Conservation (phyloP, 192 early-diverging fungal genomes). For the Backusella sp. region DNA sequence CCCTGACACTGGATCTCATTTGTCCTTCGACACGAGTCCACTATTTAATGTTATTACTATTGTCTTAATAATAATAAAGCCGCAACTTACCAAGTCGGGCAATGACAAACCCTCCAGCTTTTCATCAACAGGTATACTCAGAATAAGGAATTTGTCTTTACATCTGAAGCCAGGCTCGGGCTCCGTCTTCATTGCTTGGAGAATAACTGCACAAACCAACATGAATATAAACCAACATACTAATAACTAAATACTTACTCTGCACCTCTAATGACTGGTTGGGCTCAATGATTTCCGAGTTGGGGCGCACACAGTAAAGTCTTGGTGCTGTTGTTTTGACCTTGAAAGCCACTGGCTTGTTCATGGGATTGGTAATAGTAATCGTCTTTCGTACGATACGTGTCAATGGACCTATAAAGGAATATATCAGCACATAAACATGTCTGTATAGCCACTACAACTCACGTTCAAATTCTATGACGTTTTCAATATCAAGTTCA, state of each 20-base stretch:
- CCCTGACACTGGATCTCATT: neutral
- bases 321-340: constrained; percentile 99
- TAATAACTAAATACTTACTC: constrained; percentile 42
- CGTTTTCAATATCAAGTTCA: constrained; percentile 55
- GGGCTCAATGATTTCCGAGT: constrained; percentile 78
- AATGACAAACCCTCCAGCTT: constrained; percentile 63
- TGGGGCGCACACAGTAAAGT: constrained; percentile 95
- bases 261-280: constrained; percentile 68
- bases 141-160: constrained; percentile 97
- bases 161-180: constrained; percentile 76
- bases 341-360: constrained; percentile 87
- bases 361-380: constrained; percentile 61
- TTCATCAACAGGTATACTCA: constrained; percentile 75
- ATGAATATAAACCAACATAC: neutral
- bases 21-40: neutral
- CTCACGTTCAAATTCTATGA: constrained; percentile 62
- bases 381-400: constrained; percentile 54
- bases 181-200: constrained; percentile 89
- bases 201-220: constrained; percentile 54
- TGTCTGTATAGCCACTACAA: neutral
- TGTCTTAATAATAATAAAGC: no score
- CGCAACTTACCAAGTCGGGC: constrained; percentile 57
- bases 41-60: neutral
- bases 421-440: neutral
- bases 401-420: constrained; percentile 59